Conservation (phyloP, 2,329 filamentous ascomycete species). For the Aureobasidium sp. region DNA sequence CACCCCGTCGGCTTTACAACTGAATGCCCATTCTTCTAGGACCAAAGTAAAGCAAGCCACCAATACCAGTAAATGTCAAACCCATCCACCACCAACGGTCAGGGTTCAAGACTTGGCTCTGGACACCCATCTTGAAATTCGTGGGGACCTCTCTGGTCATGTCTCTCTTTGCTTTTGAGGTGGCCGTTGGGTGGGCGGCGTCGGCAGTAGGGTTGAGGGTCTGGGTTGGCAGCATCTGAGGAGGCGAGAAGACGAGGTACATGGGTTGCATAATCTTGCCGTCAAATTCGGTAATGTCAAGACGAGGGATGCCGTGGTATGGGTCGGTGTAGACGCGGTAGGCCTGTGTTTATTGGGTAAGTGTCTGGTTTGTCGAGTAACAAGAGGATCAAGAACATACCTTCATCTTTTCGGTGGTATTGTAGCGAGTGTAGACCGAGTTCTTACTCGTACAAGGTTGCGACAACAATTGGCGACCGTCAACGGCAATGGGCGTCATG, state of each 20-base stretch:
- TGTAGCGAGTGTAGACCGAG: slow-evolving; percentile 58
- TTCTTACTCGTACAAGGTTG: slow-evolving; percentile 54
- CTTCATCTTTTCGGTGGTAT: slow-evolving; percentile 56
- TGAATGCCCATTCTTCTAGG: slow-evolving; percentile 28
- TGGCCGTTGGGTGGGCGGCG: slow-evolving; percentile 31
- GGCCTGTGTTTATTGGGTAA: slow-evolving; percentile 26
- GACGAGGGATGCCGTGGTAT: slow-evolving; percentile 55
- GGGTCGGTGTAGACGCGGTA: slow-evolving; percentile 47
- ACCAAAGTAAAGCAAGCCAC: slow-evolving; percentile 42
- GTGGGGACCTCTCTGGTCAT: slow-evolving; percentile 30
- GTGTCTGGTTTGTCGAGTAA: not conserved
- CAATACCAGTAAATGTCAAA: slow-evolving; percentile 40
- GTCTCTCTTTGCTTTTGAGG: slow-evolving; percentile 22
- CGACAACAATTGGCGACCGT: slow-evolving; percentile 61
- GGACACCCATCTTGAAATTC: slow-evolving; percentile 32
- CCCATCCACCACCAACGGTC: slow-evolving; percentile 48
- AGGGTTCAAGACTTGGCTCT: slow-evolving; percentile 31
- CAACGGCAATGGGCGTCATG: slow-evolving; percentile 55
- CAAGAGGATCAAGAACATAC: slow-evolving; percentile 34
- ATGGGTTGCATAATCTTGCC: slow-evolving; percentile 60
- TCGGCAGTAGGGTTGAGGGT: slow-evolving; percentile 53
- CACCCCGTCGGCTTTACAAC: not conserved
- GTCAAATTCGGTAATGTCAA: slow-evolving; percentile 59
- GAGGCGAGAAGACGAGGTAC: slow-evolving; percentile 57
- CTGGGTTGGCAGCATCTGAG: slow-evolving; percentile 62